These are phyloP conservation scores for Malus hybrid DNA, from an alignment of 331 rosid genomes.

Conservation along the genomic window DNA sequence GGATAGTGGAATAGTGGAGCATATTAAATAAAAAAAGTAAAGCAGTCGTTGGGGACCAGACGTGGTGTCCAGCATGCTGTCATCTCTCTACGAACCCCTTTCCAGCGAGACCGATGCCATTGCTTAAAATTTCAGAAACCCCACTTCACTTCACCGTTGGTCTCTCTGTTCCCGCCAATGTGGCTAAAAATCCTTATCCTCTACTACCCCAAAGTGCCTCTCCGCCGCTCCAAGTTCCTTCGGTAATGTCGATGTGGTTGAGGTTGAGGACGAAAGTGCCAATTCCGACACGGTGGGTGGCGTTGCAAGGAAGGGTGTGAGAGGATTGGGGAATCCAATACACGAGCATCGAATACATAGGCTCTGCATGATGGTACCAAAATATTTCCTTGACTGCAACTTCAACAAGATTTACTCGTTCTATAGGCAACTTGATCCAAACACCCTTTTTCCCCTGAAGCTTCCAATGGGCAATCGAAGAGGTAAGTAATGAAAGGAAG, in stretches of 20 bases:
- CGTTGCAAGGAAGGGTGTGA: conserved; percentile 64
- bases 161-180: conserved; percentile 35
- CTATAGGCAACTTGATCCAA: conserved; percentile 78
- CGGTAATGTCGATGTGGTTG: conserved; percentile 1
- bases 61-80: too few species aligned
- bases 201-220: conserved; percentile 51
- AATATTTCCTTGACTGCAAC: conserved; percentile 77
- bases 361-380: conserved; percentile 92
- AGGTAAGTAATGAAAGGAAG: background rate
- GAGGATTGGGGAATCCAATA: conserved; percentile 59
- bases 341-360: conserved; percentile 70
- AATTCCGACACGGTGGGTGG: conserved; percentile 68
- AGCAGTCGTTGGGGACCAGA: too few species aligned
- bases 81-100: conserved; percentile 39
- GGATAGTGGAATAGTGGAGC: too few species aligned
- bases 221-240: conserved; percentile 36
- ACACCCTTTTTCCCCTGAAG: conserved; percentile 76
- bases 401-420: conserved; percentile 57
- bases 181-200: conserved; percentile 37
- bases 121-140: conserved; percentile 43
- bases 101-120: conserved; percentile 49
- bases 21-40: too few species aligned
- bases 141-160: conserved; percentile 48
- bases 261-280: conserved; percentile 64
- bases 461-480: conserved; percentile 29